Conservation (phyloP, 768 basidiomycete species). For the Chalciporus chontae region DNA sequence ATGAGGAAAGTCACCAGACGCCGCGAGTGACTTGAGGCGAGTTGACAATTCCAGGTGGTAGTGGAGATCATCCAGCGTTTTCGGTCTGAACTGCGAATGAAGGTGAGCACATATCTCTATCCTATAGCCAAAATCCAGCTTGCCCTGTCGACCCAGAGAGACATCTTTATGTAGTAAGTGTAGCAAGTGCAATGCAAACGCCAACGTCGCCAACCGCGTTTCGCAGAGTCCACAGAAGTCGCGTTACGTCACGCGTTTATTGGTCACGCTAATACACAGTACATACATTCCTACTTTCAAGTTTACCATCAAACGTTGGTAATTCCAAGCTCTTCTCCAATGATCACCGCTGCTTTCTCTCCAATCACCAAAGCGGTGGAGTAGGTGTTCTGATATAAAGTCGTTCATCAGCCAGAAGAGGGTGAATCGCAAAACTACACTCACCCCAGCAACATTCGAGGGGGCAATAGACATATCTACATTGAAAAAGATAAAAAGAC, state of each 20-base stretch:
- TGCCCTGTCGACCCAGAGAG: slow-evolving; percentile 63
- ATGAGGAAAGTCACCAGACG: slow-evolving; percentile 94
- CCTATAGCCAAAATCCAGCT: neutral
- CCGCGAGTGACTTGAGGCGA: slow-evolving; percentile 76
- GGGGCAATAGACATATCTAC: slow-evolving; percentile 39
- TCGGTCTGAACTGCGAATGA: slow-evolving; percentile 72
- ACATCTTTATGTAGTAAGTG: slow-evolving; percentile 38
- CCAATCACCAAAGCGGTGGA: slow-evolving; percentile 25
- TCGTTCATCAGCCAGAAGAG: neutral
- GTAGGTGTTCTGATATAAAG: slow-evolving; percentile 18
- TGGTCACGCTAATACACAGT: slow-evolving; percentile 11
- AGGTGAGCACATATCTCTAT: slow-evolving; percentile 1
- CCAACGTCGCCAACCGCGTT: neutral
- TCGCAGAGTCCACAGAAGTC: slow-evolving; percentile 1
- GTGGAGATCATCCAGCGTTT: slow-evolving; percentile 77
- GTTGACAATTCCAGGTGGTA: slow-evolving; percentile 82
- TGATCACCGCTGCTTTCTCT: slow-evolving; percentile 23
- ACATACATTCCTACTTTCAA: no score
- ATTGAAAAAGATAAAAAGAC: neutral
- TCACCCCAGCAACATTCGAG: slow-evolving; percentile 34
- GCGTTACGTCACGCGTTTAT: slow-evolving; percentile 33
- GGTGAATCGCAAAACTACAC: neutral
- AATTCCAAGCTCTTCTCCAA: slow-evolving; percentile 22
- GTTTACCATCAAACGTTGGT: slow-evolving; percentile 6
- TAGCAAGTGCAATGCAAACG: neutral